phyloP scores from a whole-genome alignment of 495 filamentous ascomycete genomes.

The Penicillium macrosclerotiorum region DNA sequence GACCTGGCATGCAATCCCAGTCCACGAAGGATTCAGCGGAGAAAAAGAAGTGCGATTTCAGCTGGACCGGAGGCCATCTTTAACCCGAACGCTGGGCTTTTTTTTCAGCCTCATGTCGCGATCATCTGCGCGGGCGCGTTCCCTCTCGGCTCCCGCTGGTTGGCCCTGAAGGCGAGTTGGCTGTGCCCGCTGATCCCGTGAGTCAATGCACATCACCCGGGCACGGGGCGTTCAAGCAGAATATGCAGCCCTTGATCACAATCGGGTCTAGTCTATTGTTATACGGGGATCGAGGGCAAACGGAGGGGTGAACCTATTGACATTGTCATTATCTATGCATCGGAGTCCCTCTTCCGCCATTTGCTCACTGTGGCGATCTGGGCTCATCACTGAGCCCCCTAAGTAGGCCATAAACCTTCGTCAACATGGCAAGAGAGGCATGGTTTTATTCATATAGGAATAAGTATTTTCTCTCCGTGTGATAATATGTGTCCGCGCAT shows the following conservation, averaged over 20 bases:
- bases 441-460: too few relatives aligned
- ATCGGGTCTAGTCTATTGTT: too few relatives aligned
- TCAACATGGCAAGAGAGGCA: too few relatives aligned
- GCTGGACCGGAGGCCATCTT: slow-evolving; percentile 8
- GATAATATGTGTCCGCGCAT: too few relatives aligned
- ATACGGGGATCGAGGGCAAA: too few relatives aligned
- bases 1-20: not conserved
- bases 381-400: too few relatives aligned
- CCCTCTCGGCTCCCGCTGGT: slow-evolving; percentile 5
- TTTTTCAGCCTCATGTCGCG: slow-evolving; percentile 22
- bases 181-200: slow-evolving; percentile 17
- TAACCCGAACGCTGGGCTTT: not conserved
- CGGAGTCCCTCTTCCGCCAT: too few relatives aligned
- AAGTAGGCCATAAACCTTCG: too few relatives aligned
- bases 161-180: slow-evolving; percentile 12
- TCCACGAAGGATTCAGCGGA: not conserved
- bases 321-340: too few relatives aligned
- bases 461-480: too few relatives aligned
- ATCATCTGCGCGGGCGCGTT: slow-evolving; percentile 22
- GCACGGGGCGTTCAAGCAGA: not conserved
- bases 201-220: slow-evolving; percentile 18
- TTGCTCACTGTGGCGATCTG: too few relatives aligned
- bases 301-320: too few relatives aligned
- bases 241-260: not conserved
- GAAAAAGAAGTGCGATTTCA: not conserved